Evolutionary conservation across 129 eudicot species (phyloP), one percentile per base, ranked within the genome.

Genomic region (Flaveria linearis): DNA sequence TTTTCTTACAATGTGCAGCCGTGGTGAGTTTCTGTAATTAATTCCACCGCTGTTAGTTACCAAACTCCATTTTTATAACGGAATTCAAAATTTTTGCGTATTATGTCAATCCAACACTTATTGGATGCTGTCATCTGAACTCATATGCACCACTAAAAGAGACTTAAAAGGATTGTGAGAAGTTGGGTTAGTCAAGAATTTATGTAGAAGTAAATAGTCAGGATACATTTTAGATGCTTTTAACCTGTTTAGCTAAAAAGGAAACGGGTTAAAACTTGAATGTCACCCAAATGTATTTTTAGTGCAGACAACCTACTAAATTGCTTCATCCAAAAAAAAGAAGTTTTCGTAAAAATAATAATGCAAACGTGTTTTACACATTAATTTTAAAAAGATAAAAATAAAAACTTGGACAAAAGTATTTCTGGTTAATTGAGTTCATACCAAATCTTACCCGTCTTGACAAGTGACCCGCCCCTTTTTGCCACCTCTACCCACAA

Each of bases 1-100:
- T 95, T 79, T 95, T 95, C 91, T 84, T 92, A 76, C 99, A 86
- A 74, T 95, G 99, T 82, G 85, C 99, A 52, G 86, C 99, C 33
- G 99, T 95, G 97, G 99, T 95, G 71, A 86, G 93, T 56, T 71
- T 75, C 66, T 52, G 13, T 53, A 46, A 52, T 76, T 66, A 68
- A n/a, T 63, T 30, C 71, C 66, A n/a, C 25, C 43, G 20, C 41
- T 51, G 13, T 28, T 53, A 53, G 1, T 26, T 63, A 8, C 62
- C 65, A 43, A 26, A 28, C 47, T 56, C 17, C 57, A 55, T 25
- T 22, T 63, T 28, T 52, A 62, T 45, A 15, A 5, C 16, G 13
- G 10, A 33, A 51, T 55, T 26, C 9, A 2, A 53, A 67, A 33
- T 22, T 55, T 14, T 42, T 42, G 46, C 22, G 41, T 77, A 16